Evolutionary conservation across 148 eudicot genomes (phyloP).

Genomic region (Rhododendron molle): DNA sequence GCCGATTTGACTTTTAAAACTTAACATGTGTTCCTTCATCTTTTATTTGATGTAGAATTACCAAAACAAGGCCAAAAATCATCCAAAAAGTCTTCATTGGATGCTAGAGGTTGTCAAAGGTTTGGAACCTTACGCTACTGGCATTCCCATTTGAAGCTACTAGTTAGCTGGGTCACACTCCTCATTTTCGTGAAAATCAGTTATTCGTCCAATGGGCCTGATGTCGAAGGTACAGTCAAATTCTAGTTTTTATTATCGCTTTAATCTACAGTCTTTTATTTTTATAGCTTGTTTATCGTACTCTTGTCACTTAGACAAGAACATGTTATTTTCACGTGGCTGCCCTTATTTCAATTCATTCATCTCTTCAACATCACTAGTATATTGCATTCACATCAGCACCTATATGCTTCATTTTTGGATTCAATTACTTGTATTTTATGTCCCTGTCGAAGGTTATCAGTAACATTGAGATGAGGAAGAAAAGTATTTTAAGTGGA

Average conservation of each 20-base stretch:
- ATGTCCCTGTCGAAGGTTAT: not conserved
- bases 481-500: not conserved
- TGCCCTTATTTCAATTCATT: not conserved
- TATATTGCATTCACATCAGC: not conserved
- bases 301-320: not conserved
- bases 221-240: conserved; percentile 58
- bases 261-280: not conserved
- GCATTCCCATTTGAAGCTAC: conserved; percentile 26
- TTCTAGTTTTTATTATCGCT: not conserved
- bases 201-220: conserved; percentile 46
- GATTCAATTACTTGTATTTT: not conserved
- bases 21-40: not conserved
- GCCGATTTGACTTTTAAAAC: not conserved
- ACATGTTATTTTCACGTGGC: not conserved
- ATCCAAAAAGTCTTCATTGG: conserved; percentile 19
- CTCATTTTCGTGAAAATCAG: conserved; percentile 32
- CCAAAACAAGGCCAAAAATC: conserved; percentile 10
- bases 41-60: conserved; percentile 7
- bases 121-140: conserved; percentile 9
- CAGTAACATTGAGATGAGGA: not conserved
- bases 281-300: not conserved
- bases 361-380: not conserved
- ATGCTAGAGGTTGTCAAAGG: conserved; percentile 19
- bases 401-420: not conserved
- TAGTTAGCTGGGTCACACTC: conserved; percentile 33